These are phyloP conservation scores for Aureobasidium sp. DNA, from an alignment of 2,329 filamentous ascomycete genomes.

Conservation along the genomic window DNA sequence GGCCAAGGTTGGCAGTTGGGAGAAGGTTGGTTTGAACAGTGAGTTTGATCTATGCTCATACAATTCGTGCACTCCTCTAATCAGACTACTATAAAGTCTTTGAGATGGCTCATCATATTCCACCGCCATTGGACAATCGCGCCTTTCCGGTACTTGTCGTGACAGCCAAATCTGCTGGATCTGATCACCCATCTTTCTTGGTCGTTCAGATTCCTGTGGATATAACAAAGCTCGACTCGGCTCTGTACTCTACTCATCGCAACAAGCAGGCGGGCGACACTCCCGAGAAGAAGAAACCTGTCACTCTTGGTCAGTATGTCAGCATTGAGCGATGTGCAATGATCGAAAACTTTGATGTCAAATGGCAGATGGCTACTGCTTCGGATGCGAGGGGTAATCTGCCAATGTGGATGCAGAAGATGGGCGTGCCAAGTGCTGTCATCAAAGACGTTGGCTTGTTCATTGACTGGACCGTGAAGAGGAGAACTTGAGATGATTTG, in stretches of 20 bases:
- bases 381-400: slow-evolving; percentile 62
- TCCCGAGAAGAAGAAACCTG: slow-evolving; percentile 37
- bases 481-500: slow-evolving; percentile 17
- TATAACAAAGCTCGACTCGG: slow-evolving; percentile 28
- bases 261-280: slow-evolving; percentile 25
- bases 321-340: slow-evolving; percentile 57
- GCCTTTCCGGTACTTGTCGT: slow-evolving; percentile 62
- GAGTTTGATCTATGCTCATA: slow-evolving; percentile 18
- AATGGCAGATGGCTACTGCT: slow-evolving; percentile 74
- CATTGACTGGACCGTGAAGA: slow-evolving; percentile 47
- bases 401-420: slow-evolving; percentile 59
- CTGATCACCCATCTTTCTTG: slow-evolving; percentile 23
- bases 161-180: slow-evolving; percentile 33
- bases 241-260: slow-evolving; percentile 27
- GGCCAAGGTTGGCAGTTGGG: slow-evolving; percentile 25
- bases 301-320: slow-evolving; percentile 55
- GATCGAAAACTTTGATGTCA: slow-evolving; percentile 41
- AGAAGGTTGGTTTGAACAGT: slow-evolving; percentile 34
- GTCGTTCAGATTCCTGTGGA: slow-evolving; percentile 35
- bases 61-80: not conserved
- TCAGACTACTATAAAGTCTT: slow-evolving; percentile 36
- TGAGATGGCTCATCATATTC: slow-evolving; percentile 61
- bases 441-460: slow-evolving; percentile 67
- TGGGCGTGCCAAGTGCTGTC: slow-evolving; percentile 55
- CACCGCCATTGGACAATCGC: slow-evolving; percentile 54